phyloP scores from a whole-genome alignment of 257 asterid species.

The Salvia hispanica region DNA sequence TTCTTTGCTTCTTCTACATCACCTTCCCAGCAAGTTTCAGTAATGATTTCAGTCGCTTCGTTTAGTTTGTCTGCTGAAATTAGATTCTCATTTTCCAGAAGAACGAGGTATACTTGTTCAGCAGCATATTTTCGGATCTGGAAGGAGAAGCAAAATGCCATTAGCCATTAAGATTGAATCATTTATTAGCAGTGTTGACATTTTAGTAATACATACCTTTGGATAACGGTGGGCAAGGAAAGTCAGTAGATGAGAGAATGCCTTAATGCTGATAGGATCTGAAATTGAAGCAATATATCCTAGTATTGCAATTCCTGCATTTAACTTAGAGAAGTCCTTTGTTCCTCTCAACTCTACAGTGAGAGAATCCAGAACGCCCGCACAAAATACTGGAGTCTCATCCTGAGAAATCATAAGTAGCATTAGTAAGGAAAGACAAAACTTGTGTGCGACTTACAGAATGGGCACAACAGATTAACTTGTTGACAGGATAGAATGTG shows the following conservation, averaged over 20 bases:
- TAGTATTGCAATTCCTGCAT: constrained; percentile 82
- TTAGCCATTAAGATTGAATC: not conserved
- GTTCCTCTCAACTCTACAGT: constrained; percentile 74
- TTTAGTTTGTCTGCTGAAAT: constrained; percentile 60
- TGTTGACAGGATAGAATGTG: not conserved
- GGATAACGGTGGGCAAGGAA: constrained; percentile 86
- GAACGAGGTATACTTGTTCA: constrained; percentile 81
- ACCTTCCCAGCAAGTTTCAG: constrained; percentile 95
- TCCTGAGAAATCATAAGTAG: constrained; percentile 46
- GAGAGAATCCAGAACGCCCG: constrained; percentile 67
- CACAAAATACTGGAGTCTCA: constrained; percentile 67
- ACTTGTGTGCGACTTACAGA: not conserved
- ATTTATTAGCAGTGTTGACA: not conserved
- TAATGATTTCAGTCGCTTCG: constrained; percentile 69
- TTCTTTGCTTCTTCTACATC: constrained; percentile 73
- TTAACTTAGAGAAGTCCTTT: constrained; percentile 76
- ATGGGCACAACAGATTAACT: constrained; percentile 5
- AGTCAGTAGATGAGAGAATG: constrained; percentile 64
- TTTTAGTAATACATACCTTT: constrained; percentile 52
- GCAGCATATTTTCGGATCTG: constrained; percentile 86
- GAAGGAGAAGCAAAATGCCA: constrained; percentile 11
- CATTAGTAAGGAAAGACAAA: constrained; percentile 13
- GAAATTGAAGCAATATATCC: constrained; percentile 77
- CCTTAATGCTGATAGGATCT: constrained; percentile 59
- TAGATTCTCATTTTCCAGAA: constrained; percentile 62